These are phyloP conservation scores for Aspergillus steynii DNA, from an alignment of 495 filamentous ascomycete species.

Conservation along the genomic window DNA sequence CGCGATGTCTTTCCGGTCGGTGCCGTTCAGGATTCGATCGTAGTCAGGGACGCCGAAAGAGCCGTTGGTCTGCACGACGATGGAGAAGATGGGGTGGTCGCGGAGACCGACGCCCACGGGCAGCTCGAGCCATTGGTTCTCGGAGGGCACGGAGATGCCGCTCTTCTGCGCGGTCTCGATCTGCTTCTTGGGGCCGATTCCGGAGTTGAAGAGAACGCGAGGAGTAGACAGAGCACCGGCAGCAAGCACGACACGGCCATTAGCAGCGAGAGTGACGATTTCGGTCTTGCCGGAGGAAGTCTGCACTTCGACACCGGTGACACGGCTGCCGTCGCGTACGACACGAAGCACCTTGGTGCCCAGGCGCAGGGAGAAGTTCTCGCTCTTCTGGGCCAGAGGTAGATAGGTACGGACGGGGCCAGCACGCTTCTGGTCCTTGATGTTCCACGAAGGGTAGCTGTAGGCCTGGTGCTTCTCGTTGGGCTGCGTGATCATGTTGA, in stretches of 20 bases:
- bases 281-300: conserved; percentile 59
- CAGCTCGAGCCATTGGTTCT: conserved; percentile 66
- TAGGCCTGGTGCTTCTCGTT: conserved; percentile 67
- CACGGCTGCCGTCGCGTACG: conserved; percentile 58
- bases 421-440: conserved; percentile 62
- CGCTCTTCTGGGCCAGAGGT: conserved; percentile 55
- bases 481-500: conserved; percentile 61
- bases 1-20: conserved; percentile 44
- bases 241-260: conserved; percentile 67
- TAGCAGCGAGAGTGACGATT: conserved; percentile 57
- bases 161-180: conserved; percentile 56
- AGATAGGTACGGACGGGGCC: conserved; percentile 77
- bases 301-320: conserved; percentile 69
- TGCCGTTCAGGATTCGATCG: conserved; percentile 56
- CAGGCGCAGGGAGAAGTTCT: conserved; percentile 68
- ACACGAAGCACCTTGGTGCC: conserved; percentile 67
- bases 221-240: conserved; percentile 72
- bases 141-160: conserved; percentile 50
- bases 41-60: conserved; percentile 65
- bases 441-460: conserved; percentile 70
- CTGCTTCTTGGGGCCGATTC: conserved; percentile 66
- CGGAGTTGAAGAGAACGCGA: conserved; percentile 67
- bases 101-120: conserved; percentile 74
- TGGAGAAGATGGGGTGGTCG: conserved; percentile 74
- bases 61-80: conserved; percentile 60